Evolutionary conservation across 1,139 yeast species (phyloP), one percentile per base, ranked within the genome.

Genomic region (Sugiyamaella xylanicola): DNA sequence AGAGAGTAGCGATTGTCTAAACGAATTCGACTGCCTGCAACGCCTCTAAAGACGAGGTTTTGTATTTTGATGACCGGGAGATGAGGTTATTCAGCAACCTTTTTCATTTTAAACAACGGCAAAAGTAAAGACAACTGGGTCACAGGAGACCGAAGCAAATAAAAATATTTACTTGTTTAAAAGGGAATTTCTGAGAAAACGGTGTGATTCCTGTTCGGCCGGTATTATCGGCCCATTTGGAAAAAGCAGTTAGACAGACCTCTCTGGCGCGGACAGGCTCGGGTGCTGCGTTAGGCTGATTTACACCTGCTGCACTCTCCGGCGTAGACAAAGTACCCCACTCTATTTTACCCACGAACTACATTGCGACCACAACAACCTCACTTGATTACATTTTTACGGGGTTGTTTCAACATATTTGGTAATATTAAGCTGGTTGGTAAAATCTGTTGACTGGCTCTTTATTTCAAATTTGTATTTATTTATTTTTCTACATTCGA

Each of bases 251-350:
- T 13, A 32, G 37, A n/a, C 15, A 32, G 13, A 8, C 5, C 4
- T 4, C 4, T 8, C 15, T 32, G 8, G 15, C 37, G 37, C 15
- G 37, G 37, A 32, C 37, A 32, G 37, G 37, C 15, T 32, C 37
- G 37, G n/a, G 37, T 8, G 15, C 15, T 32, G 37, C 37, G 37
- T 32, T 32, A 32, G 37, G 13, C 15, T 32, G 37, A 32, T 32
- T 32, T 32, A 32, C 37, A 11, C 15, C 37, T 32, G 37, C 37
- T 32, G 37, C 37, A 32, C 37, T 13, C 8, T 32, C 37, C 37
- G 37, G 37, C 37, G 5, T 32, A 32, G 37, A 32, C 37, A 32
- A 32, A 32, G 37, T 32, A 32, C 37, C 37, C 37, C 37, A 32
- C 37, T 32, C 37, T 13, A 32, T 32, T 32, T 32, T 32, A 32